phyloP scores from a whole-genome alignment of 305 asterid species.

The Striga hermonthica region DNA sequence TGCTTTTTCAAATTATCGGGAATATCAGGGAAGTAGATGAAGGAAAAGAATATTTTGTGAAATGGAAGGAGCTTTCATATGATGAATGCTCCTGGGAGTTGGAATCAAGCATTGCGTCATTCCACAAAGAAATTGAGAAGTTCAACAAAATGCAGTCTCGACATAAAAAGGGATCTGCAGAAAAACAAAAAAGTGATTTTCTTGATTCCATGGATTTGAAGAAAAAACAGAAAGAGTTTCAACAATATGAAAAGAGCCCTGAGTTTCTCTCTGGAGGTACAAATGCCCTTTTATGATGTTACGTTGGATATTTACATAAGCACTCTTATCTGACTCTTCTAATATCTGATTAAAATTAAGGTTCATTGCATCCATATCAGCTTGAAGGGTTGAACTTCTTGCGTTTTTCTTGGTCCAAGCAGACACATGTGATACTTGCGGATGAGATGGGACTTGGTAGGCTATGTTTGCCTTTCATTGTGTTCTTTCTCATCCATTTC shows the following conservation, averaged over 20 bases:
- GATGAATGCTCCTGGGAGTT: slow-evolving; percentile 97
- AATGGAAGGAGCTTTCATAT: slow-evolving; percentile 96
- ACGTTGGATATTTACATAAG: slow-evolving; percentile 23
- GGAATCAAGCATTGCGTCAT: slow-evolving; percentile 76
- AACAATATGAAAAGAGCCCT: slow-evolving; percentile 83
- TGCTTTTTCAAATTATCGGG: slow-evolving; percentile 33
- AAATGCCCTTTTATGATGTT: slow-evolving; percentile 26
- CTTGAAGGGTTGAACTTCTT: slow-evolving; percentile 97
- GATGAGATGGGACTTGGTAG: slow-evolving; percentile 99
- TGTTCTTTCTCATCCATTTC: slow-evolving; percentile 16
- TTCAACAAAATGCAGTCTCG: slow-evolving; percentile 59
- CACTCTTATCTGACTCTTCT: slow-evolving; percentile 30
- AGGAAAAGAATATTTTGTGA: slow-evolving; percentile 87
- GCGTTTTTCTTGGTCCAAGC: slow-evolving; percentile 92
- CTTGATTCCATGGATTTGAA: slow-evolving; percentile 58
- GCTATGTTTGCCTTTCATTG: slow-evolving; percentile 33
- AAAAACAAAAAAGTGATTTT: slow-evolving; percentile 54
- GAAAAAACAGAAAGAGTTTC: slow-evolving; percentile 78
- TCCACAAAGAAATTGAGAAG: slow-evolving; percentile 70
- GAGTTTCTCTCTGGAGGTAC: slow-evolving; percentile 87
- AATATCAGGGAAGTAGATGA: slow-evolving; percentile 57
- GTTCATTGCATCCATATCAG: slow-evolving; percentile 96
- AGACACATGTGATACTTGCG: slow-evolving; percentile 97
- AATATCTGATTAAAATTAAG: slow-evolving; percentile 43
- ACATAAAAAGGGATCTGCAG: slow-evolving; percentile 42